phyloP scores from a whole-genome alignment of 2,329 filamentous ascomycete species.

The Trichophyton schoenleinii region DNA sequence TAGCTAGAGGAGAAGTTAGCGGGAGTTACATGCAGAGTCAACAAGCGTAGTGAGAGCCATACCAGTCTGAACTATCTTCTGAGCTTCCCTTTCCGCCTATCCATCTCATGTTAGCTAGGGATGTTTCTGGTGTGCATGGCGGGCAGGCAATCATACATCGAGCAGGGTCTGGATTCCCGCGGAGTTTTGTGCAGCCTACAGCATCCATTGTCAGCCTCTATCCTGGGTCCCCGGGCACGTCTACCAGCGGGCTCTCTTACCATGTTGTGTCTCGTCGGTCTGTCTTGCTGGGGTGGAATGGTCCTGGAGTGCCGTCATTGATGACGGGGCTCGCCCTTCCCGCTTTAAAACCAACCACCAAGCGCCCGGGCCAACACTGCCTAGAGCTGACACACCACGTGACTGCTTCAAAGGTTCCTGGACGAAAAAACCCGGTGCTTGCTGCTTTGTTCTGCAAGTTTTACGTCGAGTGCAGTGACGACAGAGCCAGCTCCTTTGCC shows the following conservation, averaged over 20 bases:
- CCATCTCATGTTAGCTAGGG: conserved; percentile 6
- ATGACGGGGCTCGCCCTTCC: not conserved
- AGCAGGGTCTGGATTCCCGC: conserved; percentile 96
- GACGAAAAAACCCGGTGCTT: not conserved
- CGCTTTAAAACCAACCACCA: too few relatives aligned
- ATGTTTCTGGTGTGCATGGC: not conserved
- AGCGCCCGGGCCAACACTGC: not conserved
- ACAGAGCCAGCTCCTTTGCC: not conserved
- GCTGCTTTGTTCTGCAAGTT: not conserved
- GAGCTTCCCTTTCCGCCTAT: conserved; percentile 92
- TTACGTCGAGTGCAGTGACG: not conserved
- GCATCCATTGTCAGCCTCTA: conserved; percentile 1
- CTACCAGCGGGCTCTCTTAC: not conserved
- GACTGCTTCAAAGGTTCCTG: not conserved
- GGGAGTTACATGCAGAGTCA: not conserved
- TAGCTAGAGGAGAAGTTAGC: conserved; percentile 41
- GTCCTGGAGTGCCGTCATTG: conserved; percentile 2
- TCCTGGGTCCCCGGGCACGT: not conserved
- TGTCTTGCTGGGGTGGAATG: not conserved
- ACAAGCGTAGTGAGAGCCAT: conserved; percentile 18
- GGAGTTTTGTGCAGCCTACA: conserved; percentile 80
- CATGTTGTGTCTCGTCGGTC: conserved; percentile 2
- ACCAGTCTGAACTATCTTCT: conserved; percentile 99
- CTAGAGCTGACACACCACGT: not conserved
- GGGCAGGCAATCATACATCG: conserved; percentile 54